A percentile compares a stretch with the other conserved stretches of the same genome.
These are phyloP conservation scores for Candida tetrigidarum DNA, from an alignment of 1,139 yeast genomes.

Conservation along the genomic window DNA sequence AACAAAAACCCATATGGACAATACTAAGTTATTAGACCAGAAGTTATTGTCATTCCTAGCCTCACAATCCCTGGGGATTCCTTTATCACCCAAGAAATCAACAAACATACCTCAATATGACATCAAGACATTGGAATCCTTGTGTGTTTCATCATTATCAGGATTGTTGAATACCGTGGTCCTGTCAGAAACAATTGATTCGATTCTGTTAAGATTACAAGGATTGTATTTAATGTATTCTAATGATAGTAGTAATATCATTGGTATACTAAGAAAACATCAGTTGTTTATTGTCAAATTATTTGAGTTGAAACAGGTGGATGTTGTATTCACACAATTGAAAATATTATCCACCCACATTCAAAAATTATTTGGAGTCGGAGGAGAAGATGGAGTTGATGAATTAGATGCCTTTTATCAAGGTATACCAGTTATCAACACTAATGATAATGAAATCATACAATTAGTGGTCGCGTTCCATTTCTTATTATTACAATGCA, in stretches of 20 bases:
- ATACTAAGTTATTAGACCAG: conserved; percentile 9
- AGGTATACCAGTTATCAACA: conserved; percentile 15
- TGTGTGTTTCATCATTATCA: conserved; percentile 12
- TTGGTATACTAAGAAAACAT: conserved; percentile 26
- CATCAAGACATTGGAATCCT: conserved; percentile 16
- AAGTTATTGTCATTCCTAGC: conserved; percentile 15
- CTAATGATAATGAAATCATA: conserved; percentile 17
- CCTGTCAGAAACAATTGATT: conserved; percentile 15
- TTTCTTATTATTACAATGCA: conserved; percentile 34
- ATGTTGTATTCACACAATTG: conserved; percentile 20
- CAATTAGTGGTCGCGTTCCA: conserved; percentile 35
- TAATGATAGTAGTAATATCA: neutral
- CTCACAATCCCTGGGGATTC: conserved; percentile 11
- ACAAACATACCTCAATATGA: conserved; percentile 15
- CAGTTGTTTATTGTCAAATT: conserved; percentile 34
- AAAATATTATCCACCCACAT: conserved; percentile 10
- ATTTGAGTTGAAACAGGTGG: conserved; percentile 26
- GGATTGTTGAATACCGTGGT: conserved; percentile 4
- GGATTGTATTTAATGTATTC: conserved; percentile 13
- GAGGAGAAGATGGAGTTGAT: conserved; percentile 12
- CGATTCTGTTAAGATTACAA: conserved; percentile 21
- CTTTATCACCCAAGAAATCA: conserved; percentile 16
- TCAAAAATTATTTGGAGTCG: conserved; percentile 2
- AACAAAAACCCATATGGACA: conserved; percentile 4
- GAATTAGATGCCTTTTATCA: conserved; percentile 16